phyloP scores from a whole-genome alignment of 768 basidiomycete species.

The Tephrocybe sp. region DNA sequence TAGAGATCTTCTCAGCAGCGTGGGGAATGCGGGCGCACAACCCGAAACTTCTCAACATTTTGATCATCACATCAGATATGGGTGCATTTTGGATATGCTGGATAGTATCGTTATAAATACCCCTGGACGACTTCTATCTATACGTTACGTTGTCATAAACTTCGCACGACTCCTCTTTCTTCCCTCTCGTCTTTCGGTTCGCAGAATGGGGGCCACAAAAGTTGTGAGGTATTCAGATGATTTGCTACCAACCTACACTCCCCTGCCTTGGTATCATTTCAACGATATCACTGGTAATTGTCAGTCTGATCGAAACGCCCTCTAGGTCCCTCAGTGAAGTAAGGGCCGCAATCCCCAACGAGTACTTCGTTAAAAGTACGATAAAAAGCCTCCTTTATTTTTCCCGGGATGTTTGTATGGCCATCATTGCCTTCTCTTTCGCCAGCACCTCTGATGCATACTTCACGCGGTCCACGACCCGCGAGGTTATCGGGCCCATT shows the following conservation, averaged over 20 bases:
- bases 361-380: conserved; percentile 44
- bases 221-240: too few species aligned
- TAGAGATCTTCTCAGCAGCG: too few species aligned
- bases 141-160: too few species aligned
- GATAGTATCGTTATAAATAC: too few species aligned
- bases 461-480: conserved; percentile 25
- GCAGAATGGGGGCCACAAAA: too few species aligned
- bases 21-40: too few species aligned
- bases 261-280: conserved; percentile 43
- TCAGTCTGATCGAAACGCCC: neutral
- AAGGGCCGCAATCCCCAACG: conserved; percentile 46
- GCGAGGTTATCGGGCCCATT: conserved; percentile 28
- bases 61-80: too few species aligned
- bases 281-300: neutral
- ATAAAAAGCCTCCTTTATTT: conserved; percentile 40
- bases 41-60: too few species aligned
- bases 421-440: conserved; percentile 39
- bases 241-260: conserved; percentile 39
- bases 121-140: too few species aligned
- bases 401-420: conserved; percentile 46
- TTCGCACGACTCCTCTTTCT: too few species aligned
- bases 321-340: conserved; percentile 50
- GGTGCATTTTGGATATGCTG: too few species aligned
- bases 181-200: too few species aligned
- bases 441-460: conserved; percentile 45